Base-by-base conservation (phyloP, 225 moss, liverwort and hornwort species). In the Bryum argenteum region DNA sequence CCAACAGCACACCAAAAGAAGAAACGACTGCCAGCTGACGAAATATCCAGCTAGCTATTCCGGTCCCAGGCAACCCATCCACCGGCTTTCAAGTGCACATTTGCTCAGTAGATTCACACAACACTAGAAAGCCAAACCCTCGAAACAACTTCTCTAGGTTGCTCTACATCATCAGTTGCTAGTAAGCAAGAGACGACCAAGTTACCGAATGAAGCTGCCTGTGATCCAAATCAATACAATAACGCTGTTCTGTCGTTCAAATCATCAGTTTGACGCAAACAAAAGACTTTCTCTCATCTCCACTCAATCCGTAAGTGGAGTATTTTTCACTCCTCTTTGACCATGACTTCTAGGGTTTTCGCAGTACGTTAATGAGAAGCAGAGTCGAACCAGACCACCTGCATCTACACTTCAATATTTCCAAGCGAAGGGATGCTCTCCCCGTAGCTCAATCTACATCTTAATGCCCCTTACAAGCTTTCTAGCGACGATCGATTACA, bases 391-490 rank as follows among this genome's bases (percentile, higher is more conserved):
- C 57, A 33, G 20, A 55, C 55, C 9, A 63, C 53, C 20, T 38
- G 28, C 11, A 58, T 45, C 54, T 22, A 54, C 38, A 78, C 17
- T 38, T 54, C 47, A 23, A 8, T 38, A 45, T 23, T 61, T 38
- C 47, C 20, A 37, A 14, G 8, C 40, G 33, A 5, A 52, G 16
- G 5, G 48, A 71, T 51, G 22, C 1, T 12, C 13, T 8, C 15
- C 8, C 13, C 19, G 10, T 65, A 62, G 39, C 62, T 61, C 54
- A 38, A 73, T 54, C 53, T 23, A n/a, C 19, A 63, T 47, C 55
- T 4, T 26, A 24, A 9, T 58, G 28, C 12, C 51, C 51, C 15
- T 68, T 55, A 61, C 42, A 61, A 43, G 23, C 24, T 19, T 10
- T 53, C 67, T 67, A 61, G 54, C 15, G 44, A 53, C 44, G 39